These are phyloP conservation scores for Kluyveromyces marxianus DNA, from an alignment of 1,139 yeast species.

Conservation along the genomic window DNA sequence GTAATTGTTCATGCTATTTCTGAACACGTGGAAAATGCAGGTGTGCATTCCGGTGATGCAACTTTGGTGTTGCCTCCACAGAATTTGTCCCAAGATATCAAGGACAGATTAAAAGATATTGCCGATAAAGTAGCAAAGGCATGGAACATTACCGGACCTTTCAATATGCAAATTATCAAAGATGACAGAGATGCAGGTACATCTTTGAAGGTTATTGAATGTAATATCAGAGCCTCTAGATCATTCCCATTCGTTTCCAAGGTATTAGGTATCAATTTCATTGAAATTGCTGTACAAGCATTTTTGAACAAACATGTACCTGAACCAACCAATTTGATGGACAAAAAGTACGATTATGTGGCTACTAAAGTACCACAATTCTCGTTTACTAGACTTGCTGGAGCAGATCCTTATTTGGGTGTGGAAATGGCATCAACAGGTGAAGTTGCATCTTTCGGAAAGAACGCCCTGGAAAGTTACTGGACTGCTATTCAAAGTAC, in stretches of 20 bases:
- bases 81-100: conserved; percentile 48
- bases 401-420: conserved; percentile 97
- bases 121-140: conserved; percentile 92
- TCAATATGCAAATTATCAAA: conserved; percentile 94
- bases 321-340: conserved; percentile 63
- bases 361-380: conserved; percentile 98
- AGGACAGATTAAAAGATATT: conserved; percentile 62
- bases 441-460: conserved; percentile 95
- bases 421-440: conserved; percentile 99
- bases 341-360: conserved; percentile 55
- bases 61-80: conserved; percentile 92
- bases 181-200: conserved; percentile 55
- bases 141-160: conserved; percentile 95
- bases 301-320: conserved; percentile 54
- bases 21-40: conserved; percentile 97
- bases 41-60: conserved; percentile 98
- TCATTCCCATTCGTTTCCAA: conserved; percentile 98
- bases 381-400: conserved; percentile 95
- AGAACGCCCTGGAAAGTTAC: conserved; percentile 79
- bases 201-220: conserved; percentile 87
- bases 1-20: conserved; percentile 92
- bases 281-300: conserved; percentile 89
- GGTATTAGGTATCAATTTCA: conserved; percentile 88
- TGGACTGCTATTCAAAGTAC: conserved; percentile 97
- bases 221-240: conserved; percentile 97